Evolutionary conservation across 2,329 filamentous ascomycete genomes (phyloP), one percentile per base, ranked within the genome.

Genomic region (Leptographium galeiforme): DNA sequence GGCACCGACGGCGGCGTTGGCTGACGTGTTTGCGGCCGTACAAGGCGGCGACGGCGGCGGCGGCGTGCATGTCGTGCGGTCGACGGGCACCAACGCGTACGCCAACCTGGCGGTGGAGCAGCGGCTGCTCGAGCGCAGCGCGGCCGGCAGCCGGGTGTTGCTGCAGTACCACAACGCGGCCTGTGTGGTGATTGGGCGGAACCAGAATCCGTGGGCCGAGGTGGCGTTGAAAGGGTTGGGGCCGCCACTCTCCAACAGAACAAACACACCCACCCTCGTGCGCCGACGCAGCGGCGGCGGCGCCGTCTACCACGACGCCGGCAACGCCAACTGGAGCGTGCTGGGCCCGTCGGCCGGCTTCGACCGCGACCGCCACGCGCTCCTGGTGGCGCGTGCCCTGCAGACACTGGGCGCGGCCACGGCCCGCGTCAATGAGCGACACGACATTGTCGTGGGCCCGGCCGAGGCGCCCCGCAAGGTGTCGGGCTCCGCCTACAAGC

Each of bases 121-220:
- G 66, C 84, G 87, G 66, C 82, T 98, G 34, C 79, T 97, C 8
- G 81, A 87, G 61, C 81, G 81, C 53, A 84, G 85, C 0, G 78
- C 83, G 2, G 73, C 81, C 8, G 78, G 85, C 56, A 89, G 89
- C 13, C 84, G 79, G 14, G 69, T 97, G 50, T 78, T 97, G 2
- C 86, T 97, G 54, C 78, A 96, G 50, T 98, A 97, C 71, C 79
- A 82, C 62, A 97, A 98, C 69, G 70, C 80, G 40, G 89, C 91
- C 1, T 89, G 87, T 65, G 78, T 98, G 56, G 84, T 98, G 64
- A 84, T 98, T 60, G 93, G 93, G 45, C 83, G 93, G 56, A 98
- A 98, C 67, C 93, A 98, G 71, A 98, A 98, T 66, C 93, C 93
- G 52, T 98, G 91, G 93, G 76, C 88, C 10, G 93, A 98, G 71